Evolutionary conservation across 1,284 basidiomycete genomes (phyloP), one percentile per base, ranked within the genome.

Genomic region (Veloboletus limbatus): DNA sequence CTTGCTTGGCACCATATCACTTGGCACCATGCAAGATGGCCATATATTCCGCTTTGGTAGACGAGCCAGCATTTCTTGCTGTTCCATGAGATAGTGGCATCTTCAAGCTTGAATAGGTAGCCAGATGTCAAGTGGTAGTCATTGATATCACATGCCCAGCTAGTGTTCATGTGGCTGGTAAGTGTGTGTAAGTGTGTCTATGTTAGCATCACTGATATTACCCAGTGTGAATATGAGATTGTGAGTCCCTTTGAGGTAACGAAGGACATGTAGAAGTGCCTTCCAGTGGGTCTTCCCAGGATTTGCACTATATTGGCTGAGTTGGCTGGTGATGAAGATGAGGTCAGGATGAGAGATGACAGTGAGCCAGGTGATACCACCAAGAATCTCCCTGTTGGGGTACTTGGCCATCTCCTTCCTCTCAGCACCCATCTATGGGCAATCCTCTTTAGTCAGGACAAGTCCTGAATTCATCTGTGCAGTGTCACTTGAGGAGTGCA

Each of bases 281-380:
- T 30, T 44, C 49, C 45, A 53, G 37, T 53, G 48, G 0, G 6
- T 6, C 8, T 41, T 47, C 0, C 51, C 38, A 6, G 45, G 48
- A 6, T 51, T 51, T 0, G 34, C 35, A n/a, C 43, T 45, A 14
- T 17, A 53, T 24, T 45, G 51, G 1, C 47, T 38, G 3, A 49
- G 43, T 3, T 43, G 17, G 11, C 47, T 49, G n/a, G 16, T 9
- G 1, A 40, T 4, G 2, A 25, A 52, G 0, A 33, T n/a, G 3
- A 52, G 44, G 13, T 52, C 30, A 0, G 47, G 47, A 0, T 6
- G 10, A 3, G 40, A 44, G 0, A 49, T 18, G 1, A 49, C 8
- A 1, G 42, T 3, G 6, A 49, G 47, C 47, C 42, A 49, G 6
- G 38, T 49, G 8, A 49, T 40, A 14, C 17, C 17, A 1, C 43